Percentiles rank a stretch among this genome's conserved stretches.
Conservation (phyloP, 2,329 filamentous ascomycete species). For the Neofusicoccum laricinum region DNA sequence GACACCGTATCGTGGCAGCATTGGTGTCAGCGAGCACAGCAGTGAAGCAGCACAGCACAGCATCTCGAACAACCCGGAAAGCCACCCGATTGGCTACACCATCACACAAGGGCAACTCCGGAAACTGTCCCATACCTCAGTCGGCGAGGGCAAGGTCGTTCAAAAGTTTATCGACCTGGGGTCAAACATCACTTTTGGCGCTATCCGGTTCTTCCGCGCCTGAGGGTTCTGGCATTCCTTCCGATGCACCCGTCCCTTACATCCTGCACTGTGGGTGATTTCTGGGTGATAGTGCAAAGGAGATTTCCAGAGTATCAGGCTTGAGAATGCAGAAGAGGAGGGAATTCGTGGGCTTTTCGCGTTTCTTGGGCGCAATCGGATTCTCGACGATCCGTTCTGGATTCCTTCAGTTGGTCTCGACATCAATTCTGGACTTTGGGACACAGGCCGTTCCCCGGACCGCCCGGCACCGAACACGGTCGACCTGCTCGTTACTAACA, state of each 20-base stretch:
- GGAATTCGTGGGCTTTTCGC: background rate
- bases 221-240: background rate
- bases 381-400: background rate
- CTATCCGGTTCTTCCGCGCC: background rate
- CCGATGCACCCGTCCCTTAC: background rate
- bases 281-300: background rate
- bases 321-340: background rate
- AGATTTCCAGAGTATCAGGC: background rate
- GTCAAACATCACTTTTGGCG: background rate
- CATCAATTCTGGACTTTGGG: background rate
- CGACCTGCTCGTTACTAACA: constrained; percentile 38
- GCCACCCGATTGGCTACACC: background rate
- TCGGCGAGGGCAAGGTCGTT: constrained; percentile 5
- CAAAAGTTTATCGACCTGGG: background rate
- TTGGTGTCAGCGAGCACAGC: constrained; percentile 52
- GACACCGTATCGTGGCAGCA: constrained; percentile 17
- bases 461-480: background rate
- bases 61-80: background rate
- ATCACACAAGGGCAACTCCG: background rate
- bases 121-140: background rate
- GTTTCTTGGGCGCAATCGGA: background rate
- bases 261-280: background rate
- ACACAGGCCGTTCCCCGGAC: background rate
- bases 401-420: constrained; percentile 9
- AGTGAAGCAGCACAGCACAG: constrained; percentile 34